Conservation (phyloP, 148 eudicot genomes). For the Rhododendron simsii region DNA sequence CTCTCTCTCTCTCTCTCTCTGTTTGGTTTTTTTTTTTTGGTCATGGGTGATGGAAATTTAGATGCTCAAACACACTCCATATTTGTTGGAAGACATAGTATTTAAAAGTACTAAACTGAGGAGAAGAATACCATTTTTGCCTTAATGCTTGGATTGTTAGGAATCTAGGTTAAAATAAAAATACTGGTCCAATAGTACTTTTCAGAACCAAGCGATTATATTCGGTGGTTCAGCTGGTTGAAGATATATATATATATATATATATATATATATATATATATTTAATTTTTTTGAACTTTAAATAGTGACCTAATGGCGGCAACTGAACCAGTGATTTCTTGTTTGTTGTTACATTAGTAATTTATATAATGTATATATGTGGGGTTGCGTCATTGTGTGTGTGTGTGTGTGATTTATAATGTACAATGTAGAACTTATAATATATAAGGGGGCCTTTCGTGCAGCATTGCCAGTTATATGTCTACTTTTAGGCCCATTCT, state of each 20-base stretch:
- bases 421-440: too few species aligned
- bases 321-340: neutral
- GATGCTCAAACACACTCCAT: neutral
- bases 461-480: neutral
- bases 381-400: too few species aligned
- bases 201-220: neutral
- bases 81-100: neutral
- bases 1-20: neutral
- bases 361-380: too few species aligned
- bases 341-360: too few species aligned
- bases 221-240: neutral
- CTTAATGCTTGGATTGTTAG: neutral
- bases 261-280: too few species aligned
- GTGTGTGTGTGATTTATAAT: too few species aligned
- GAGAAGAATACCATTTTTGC: neutral
- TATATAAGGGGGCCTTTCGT: too few species aligned
- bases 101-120: neutral
- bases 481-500: neutral
- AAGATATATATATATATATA: too few species aligned
- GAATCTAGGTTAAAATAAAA: neutral
- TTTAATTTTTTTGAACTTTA: neutral
- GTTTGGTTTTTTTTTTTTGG: neutral
- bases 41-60: neutral
- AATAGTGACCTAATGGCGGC: neutral
- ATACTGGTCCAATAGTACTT: neutral